Evolutionary conservation across 2,329 filamentous ascomycete species (phyloP), one percentile per base, ranked within the genome.

Genomic region (Fusarium poae): DNA sequence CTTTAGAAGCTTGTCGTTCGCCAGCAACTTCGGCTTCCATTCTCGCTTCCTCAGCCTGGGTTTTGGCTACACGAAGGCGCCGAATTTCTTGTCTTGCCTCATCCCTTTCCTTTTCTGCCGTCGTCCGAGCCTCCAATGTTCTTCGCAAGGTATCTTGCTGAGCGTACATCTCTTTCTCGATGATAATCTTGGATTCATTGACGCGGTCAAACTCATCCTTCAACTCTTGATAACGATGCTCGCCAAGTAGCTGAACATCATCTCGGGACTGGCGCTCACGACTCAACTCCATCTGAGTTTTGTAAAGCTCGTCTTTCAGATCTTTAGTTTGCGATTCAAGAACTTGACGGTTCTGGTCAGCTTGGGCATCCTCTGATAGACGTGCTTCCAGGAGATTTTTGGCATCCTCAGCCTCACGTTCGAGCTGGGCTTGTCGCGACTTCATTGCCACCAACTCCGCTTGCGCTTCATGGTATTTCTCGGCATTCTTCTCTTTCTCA

Each of bases 141-240:
- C 95, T 89, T 37, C 96, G 89, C 45, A 97, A 86, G 13, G 92
- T 92, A 76, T 99, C 95, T 78, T 97, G 94, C 76, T 98, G 95
- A 7, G 92, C 91, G 77, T 98, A 98, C 78, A 99, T 90, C 79
- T 98, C 95, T 79, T 97, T 98, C 79, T 99, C 95, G 67, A 99
- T 97, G 46, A 90, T 97, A 74, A 97, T 97, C 79, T 99, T 99
- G 29, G 93, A 91, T 68, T 97, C 94, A 73, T 97, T 97, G 34
- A 98, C 85, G 34, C 89, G 88, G 50, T 97, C 91, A 72, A 90
- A 97, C 70, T 98, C 94, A 27, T 94, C 90, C 76, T 94, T 91
- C 63, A 99, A 84, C 51, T 91, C 88, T 44, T 92, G 85, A 73
- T 91, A 92, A 77, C 96, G 97, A 80, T 97, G 94, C 72, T 97